These are phyloP conservation scores for Trichopus zeylanicus DNA, from an alignment of 116 monocot genomes.

Conservation along the genomic window DNA sequence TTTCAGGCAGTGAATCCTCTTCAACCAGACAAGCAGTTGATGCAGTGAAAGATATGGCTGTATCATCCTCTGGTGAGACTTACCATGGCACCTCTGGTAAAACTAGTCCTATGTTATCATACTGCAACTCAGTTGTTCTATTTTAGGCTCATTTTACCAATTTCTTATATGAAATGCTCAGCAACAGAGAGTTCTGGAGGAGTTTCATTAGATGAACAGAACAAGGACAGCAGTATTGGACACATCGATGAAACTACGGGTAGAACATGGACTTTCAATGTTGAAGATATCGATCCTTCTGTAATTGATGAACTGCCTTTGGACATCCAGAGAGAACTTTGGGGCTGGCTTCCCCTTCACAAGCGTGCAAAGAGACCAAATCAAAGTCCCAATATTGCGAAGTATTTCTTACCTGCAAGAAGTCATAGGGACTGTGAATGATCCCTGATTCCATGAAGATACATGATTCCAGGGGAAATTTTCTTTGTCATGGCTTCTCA, in stretches of 20 bases:
- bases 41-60: neutral
- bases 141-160: neutral
- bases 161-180: neutral
- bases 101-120: neutral
- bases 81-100: neutral
- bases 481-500: too few species aligned
- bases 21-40: constrained; percentile 15
- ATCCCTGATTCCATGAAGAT: too few species aligned
- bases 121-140: neutral
- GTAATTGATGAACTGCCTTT: constrained; percentile 72
- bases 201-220: neutral
- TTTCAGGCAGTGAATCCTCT: constrained; percentile 19
- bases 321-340: constrained; percentile 74
- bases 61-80: constrained; percentile 9
- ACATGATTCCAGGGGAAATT: too few species aligned
- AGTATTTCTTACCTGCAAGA: constrained; percentile 53
- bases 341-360: constrained; percentile 49
- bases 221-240: neutral
- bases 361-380: constrained; percentile 43
- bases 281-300: constrained; percentile 71
- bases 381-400: constrained; percentile 38
- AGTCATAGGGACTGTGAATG: constrained; percentile 4
- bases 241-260: constrained; percentile 4
- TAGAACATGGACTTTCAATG: constrained; percentile 37
- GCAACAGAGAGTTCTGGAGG: neutral